Evolutionary conservation across 257 asterid species (phyloP).

Genomic region (Verbena officinalis): DNA sequence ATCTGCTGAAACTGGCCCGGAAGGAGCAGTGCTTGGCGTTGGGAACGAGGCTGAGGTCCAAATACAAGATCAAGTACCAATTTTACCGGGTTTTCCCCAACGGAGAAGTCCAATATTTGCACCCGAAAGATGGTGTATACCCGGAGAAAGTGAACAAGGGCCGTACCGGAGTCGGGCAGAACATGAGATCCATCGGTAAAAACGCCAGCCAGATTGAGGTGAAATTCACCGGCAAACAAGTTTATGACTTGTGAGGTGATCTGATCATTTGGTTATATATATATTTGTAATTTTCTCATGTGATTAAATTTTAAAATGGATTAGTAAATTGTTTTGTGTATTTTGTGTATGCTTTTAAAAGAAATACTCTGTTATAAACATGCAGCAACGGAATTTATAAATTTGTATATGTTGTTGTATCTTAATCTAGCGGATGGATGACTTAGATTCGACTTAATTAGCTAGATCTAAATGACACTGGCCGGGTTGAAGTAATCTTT

Average conservation of each 20-base stretch:
- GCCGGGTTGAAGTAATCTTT: too few relatives aligned
- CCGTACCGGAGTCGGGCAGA: conserved; percentile 77
- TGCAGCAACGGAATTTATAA: neutral
- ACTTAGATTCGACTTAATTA: too few relatives aligned
- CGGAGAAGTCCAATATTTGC: conserved; percentile 92
- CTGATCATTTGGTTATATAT: too few relatives aligned
- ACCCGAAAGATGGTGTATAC: conserved; percentile 96
- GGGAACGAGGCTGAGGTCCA: conserved; percentile 82
- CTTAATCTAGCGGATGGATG: too few relatives aligned
- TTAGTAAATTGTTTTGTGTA: conserved; percentile 17
- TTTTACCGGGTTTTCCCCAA: conserved; percentile 92
- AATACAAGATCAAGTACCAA: conserved; percentile 88
- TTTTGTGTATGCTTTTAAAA: conserved; percentile 5
- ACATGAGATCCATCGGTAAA: conserved; percentile 77
- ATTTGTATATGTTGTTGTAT: neutral
- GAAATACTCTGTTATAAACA: neutral
- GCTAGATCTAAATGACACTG: too few relatives aligned
- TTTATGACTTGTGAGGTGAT: conserved; percentile 60
- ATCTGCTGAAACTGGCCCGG: conserved; percentile 77
- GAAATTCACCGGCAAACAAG: conserved; percentile 88
- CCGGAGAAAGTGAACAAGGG: conserved; percentile 97
- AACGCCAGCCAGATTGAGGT: conserved; percentile 81
- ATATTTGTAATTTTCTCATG: conserved; percentile 13
- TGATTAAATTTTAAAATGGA: conserved; percentile 25
- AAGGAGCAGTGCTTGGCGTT: conserved; percentile 94